These are phyloP conservation scores for Calycina herbarum DNA, from an alignment of 2,329 filamentous ascomycete species.

Conservation along the genomic window DNA sequence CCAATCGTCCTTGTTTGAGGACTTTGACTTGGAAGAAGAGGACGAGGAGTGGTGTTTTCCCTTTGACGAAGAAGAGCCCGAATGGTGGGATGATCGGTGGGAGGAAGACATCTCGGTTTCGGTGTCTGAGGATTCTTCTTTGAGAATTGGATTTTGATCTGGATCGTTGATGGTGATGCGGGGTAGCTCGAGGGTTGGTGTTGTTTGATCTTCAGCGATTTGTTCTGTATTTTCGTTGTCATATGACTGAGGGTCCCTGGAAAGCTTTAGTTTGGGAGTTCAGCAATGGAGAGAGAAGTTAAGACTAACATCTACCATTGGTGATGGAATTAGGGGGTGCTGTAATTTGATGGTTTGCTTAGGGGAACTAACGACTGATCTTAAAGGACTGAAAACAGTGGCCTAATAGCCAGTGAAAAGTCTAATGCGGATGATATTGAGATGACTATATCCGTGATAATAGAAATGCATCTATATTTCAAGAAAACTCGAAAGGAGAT, in stretches of 20 bases:
- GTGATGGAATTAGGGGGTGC: slow-evolving; percentile 13
- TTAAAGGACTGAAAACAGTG: background rate
- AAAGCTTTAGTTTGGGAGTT: slow-evolving; percentile 19
- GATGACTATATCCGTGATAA: slow-evolving; percentile 8
- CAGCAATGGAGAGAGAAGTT: background rate
- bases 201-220: slow-evolving; percentile 18
- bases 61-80: slow-evolving; percentile 27
- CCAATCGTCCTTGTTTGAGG: slow-evolving; percentile 60
- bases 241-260: slow-evolving; percentile 29
- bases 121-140: slow-evolving; percentile 27
- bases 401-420: slow-evolving; percentile 6
- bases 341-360: slow-evolving; percentile 7
- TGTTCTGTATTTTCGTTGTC: slow-evolving; percentile 23
- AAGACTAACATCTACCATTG: slow-evolving; percentile 32
- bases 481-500: slow-evolving; percentile 5
- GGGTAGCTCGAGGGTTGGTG: slow-evolving; percentile 22
- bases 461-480: slow-evolving; percentile 8
- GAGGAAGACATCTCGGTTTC: slow-evolving; percentile 30
- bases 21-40: slow-evolving; percentile 42
- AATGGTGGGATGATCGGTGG: slow-evolving; percentile 31
- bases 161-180: slow-evolving; percentile 32
- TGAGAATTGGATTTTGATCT: slow-evolving; percentile 25
- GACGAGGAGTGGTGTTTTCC: slow-evolving; percentile 23
- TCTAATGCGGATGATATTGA: slow-evolving; percentile 12
- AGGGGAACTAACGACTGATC: background rate